Evolutionary conservation across 495 filamentous ascomycete genomes (phyloP), one percentile per base, ranked within the genome.

Genomic region (Hypoxylon trugodes): DNA sequence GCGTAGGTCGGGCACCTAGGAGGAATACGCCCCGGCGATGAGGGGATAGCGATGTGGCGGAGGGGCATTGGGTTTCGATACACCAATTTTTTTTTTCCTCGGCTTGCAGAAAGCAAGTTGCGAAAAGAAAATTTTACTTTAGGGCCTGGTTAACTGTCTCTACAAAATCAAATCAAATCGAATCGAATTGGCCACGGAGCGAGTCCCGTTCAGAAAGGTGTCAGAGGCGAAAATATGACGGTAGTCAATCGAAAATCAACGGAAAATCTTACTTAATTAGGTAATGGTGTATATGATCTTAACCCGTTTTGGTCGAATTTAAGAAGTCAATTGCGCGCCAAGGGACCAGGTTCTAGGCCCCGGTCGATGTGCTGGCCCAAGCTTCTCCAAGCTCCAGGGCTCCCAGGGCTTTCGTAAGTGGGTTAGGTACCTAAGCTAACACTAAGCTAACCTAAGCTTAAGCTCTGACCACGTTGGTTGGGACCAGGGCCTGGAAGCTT

Each of bases 11-110:
- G 74, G 64, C 62, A 69, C 51, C 65, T 49, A 6, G 71, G 72
- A 38, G 82, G 75, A 12, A 81, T 83, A 26, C 50, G 49, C 49
- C 47, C 36, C 42, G 86, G 75, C 38, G 40, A 41, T 64, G 74
- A 73, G 40, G 86, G 86, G 59, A 95, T 80, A 71, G 88, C 87
- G 69, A 96, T 74, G 79, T 93, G 89, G 38, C 80, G 84, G 79
- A 93, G 83, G 41, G 56, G 41, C 56, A 66, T 66, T 55, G 62
- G 62, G 47, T 43, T n/a, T n/a, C n/a, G 12, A 21, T 46, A 13
- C 9, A 1, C 25, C 6, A 7, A 30, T 2, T 22, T 37, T 12
- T 25, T 36, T 16, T 41, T 10, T 30, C 43, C 25, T 45, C 25
- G 43, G 30, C 24, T n/a, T 13, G 28, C 10, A 10, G 28, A 10